Base-by-base conservation (phyloP, 2,329 filamentous ascomycete species). In the Neospermospora avenae region DNA sequence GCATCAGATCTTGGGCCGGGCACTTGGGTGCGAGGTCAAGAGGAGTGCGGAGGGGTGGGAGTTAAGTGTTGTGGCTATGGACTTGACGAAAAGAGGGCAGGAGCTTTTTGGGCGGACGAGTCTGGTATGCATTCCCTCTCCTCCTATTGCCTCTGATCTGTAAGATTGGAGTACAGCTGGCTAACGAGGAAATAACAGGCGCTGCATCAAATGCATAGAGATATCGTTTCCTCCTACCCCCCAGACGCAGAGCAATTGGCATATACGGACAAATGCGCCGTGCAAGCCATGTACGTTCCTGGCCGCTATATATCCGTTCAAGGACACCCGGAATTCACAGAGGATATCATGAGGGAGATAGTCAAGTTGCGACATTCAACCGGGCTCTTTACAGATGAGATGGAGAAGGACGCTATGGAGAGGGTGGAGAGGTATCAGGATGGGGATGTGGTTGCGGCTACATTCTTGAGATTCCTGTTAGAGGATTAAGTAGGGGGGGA, bases 131-230 rank as follows among this genome's bases (percentile, higher is more conserved):
- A 2, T 22, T 8, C 11, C 20, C 2, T 28, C 14, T 18, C 11
- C 52, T 22, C 14, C 10, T 28, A n/a, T n/a, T n/a, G n/a, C n/a
- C n/a, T n/a, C 5, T 18, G 35, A 31, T 44, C 31, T 18, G 6
- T 14, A 44, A 28, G n/a, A 11, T 8, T 24, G 28, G 11, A 1
- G 11, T 5, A 31, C 11, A 31, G 11, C 6, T 6, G 28, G 11
- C 28, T 31, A 31, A 39, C 44, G 25, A 16, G 56, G 42, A 5
- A 24, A 44, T 53, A 88, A 37, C 56, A 89, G 86, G 80, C 80
- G 24, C 83, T 96, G 63, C 88, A 93, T 72, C 90, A 96, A 74
- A 93, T 96, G 89, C 91, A 96, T 74, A 84, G 86, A 65, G 91
- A 97, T 71, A 83, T 88, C 39, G 88, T 93, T 4, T 82, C 81